Evolutionary conservation across 2,329 filamentous ascomycete genomes (phyloP).

Genomic region (Camillea tinctor): DNA sequence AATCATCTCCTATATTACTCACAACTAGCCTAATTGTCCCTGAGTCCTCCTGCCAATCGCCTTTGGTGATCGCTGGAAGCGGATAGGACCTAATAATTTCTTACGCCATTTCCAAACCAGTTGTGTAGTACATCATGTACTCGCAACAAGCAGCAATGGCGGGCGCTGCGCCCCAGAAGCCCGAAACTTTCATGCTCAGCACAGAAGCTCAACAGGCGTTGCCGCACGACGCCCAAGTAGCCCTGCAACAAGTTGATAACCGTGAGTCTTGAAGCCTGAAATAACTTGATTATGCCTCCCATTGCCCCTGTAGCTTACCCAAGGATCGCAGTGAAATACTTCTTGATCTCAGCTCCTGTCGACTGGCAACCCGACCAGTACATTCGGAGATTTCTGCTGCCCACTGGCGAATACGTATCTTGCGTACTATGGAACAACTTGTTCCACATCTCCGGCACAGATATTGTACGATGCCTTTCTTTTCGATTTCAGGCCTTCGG

Average conservation of each 20-base stretch:
- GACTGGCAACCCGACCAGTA: slow-evolving; percentile 98
- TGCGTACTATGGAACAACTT: slow-evolving; percentile 99
- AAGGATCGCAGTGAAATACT: slow-evolving; percentile 83
- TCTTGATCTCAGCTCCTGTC: slow-evolving; percentile 96
- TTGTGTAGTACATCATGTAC: slow-evolving; percentile 60
- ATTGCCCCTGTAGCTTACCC: slow-evolving; percentile 20
- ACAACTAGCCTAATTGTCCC: slow-evolving; percentile 11
- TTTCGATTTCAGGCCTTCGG: slow-evolving; percentile 99
- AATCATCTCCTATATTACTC: slow-evolving; percentile 19
- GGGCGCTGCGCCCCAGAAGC: slow-evolving; percentile 80
- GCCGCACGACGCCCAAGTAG: slow-evolving; percentile 94
- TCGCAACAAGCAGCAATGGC: slow-evolving; percentile 81
- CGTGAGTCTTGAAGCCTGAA: slow-evolving; percentile 58
- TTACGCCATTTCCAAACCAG: slow-evolving; percentile 15
- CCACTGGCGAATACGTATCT: slow-evolving; percentile 97
- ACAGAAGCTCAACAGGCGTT: slow-evolving; percentile 95
- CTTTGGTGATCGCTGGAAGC: slow-evolving; percentile 5
- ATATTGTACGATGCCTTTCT: slow-evolving; percentile 96
- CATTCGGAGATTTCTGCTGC: slow-evolving; percentile 90
- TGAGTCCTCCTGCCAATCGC: neutral
- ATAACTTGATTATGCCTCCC: slow-evolving; percentile 1
- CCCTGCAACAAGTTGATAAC: slow-evolving; percentile 97
- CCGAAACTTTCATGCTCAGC: slow-evolving; percentile 98
- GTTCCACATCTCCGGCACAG: slow-evolving; percentile 98
- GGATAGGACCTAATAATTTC: slow-evolving; percentile 7